A percentile compares a stretch with the other conserved stretches of the same genome.
Evolutionary conservation across 257 asterid genomes (phyloP).

Genomic region (Solanum peruvianum): DNA sequence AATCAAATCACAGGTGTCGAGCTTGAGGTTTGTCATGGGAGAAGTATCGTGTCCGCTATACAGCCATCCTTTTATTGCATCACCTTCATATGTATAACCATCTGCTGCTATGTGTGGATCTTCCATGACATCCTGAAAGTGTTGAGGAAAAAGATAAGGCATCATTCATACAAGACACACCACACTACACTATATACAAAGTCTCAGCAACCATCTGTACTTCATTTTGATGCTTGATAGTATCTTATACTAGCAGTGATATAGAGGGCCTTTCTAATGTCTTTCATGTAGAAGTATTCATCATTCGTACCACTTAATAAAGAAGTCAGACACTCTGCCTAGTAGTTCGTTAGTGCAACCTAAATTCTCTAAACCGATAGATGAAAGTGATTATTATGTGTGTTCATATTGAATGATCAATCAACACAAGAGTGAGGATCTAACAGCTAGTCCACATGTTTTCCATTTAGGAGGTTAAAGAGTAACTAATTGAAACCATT

Average conservation of each 20-base stretch:
- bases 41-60: constrained; percentile 78
- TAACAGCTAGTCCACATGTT: background rate
- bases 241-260: background rate
- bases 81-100: constrained; percentile 89
- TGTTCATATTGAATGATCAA: background rate
- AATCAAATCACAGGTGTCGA: constrained; percentile 57
- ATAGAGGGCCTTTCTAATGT: background rate
- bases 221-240: background rate
- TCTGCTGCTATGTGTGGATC: constrained; percentile 91
- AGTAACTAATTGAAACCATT: background rate
- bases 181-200: background rate
- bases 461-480: background rate
- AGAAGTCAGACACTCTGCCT: background rate
- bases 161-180: background rate
- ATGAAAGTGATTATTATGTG: background rate
- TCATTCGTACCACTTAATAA: background rate
- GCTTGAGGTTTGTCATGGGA: constrained; percentile 89
- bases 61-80: constrained; percentile 86
- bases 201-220: background rate
- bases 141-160: background rate
- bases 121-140: constrained; percentile 74
- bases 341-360: background rate
- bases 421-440: background rate
- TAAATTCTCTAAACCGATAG: background rate
- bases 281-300: background rate